Conservation (phyloP, 2,329 filamentous ascomycete genomes). For the Trichophyton rubrum region DNA sequence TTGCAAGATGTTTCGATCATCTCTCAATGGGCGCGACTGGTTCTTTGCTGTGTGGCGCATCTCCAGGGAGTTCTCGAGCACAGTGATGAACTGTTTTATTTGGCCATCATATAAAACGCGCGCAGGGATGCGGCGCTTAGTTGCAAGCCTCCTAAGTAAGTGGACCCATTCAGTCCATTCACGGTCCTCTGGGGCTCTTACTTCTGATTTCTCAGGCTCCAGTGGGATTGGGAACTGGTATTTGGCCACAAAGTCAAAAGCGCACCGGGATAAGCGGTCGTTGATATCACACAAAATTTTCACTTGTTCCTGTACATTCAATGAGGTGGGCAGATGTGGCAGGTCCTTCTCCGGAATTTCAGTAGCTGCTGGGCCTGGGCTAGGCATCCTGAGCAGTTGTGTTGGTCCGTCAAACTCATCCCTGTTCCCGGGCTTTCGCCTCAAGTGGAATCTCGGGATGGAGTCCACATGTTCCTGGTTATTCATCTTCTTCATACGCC, state of each 20-base stretch:
- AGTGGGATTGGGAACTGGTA: constrained; percentile 83
- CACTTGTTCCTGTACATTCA: constrained; percentile 75
- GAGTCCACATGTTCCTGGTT: constrained; percentile 22
- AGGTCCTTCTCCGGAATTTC: constrained; percentile 68
- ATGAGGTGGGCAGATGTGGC: constrained; percentile 68
- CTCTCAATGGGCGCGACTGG: constrained; percentile 69
- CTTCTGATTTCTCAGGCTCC: constrained; percentile 66
- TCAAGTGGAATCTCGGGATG: constrained; percentile 31
- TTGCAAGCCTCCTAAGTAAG: constrained; percentile 70
- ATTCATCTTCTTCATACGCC: constrained; percentile 24
- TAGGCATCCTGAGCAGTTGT: constrained; percentile 63
- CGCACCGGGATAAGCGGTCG: constrained; percentile 71
- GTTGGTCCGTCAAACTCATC: constrained; percentile 85
- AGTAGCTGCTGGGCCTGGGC: constrained; percentile 55
- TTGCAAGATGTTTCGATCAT: constrained; percentile 79
- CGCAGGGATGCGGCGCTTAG: constrained; percentile 72
- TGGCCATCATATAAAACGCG: constrained; percentile 77
- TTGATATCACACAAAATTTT: constrained; percentile 68
- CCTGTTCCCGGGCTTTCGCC: constrained; percentile 60
- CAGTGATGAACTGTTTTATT: constrained; percentile 82
- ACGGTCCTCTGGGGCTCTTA: constrained; percentile 61
- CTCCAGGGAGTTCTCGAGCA: constrained; percentile 76
- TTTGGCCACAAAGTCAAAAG: constrained; percentile 81
- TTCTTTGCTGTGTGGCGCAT: constrained; percentile 78
- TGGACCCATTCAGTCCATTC: constrained; percentile 93